A percentile compares a stretch with the other conserved stretches of the same genome.
These are phyloP conservation scores for Ogataea nitratoaversa DNA, from an alignment of 805 yeast species.

Conservation along the genomic window DNA sequence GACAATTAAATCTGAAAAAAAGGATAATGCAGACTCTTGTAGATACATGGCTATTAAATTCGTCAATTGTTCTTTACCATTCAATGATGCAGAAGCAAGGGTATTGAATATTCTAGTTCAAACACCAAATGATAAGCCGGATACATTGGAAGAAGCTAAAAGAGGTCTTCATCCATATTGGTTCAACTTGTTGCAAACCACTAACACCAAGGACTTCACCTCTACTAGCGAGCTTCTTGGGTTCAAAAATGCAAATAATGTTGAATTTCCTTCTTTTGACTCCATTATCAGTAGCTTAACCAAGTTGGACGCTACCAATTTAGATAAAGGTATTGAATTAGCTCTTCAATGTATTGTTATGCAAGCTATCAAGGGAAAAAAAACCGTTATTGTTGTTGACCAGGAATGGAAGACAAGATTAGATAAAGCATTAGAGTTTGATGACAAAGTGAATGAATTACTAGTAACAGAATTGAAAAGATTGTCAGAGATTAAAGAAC, in stretches of 20 bases:
- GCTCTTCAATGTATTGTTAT: conserved; percentile 57
- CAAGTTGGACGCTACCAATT: conserved; percentile 18
- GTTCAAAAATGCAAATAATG: conserved; percentile 19
- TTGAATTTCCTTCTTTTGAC: conserved; percentile 53
- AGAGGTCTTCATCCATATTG: conserved; percentile 83
- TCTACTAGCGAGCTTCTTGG: conserved; percentile 27
- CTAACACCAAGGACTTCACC: conserved; percentile 39
- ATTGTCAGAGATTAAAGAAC: background rate
- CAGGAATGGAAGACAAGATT: conserved; percentile 70
- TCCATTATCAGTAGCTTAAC: conserved; percentile 32
- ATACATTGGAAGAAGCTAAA: conserved; percentile 72
- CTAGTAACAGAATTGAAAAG: conserved; percentile 19
- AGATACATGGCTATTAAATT: conserved; percentile 65
- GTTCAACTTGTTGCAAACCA: conserved; percentile 52
- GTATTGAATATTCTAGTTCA: conserved; percentile 59
- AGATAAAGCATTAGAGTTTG: conserved; percentile 65
- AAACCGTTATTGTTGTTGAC: conserved; percentile 60
- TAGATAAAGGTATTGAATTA: conserved; percentile 45
- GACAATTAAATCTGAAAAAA: conserved; percentile 24
- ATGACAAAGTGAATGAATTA: conserved; percentile 42
- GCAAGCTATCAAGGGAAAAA: conserved; percentile 50
- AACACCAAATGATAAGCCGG: conserved; percentile 54
- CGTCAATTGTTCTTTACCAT: conserved; percentile 59
- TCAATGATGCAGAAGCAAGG: conserved; percentile 64
- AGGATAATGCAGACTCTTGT: conserved; percentile 40